These are phyloP conservation scores for Boletus calvinii DNA, from an alignment of 1,284 basidiomycete genomes.

Conservation along the genomic window DNA sequence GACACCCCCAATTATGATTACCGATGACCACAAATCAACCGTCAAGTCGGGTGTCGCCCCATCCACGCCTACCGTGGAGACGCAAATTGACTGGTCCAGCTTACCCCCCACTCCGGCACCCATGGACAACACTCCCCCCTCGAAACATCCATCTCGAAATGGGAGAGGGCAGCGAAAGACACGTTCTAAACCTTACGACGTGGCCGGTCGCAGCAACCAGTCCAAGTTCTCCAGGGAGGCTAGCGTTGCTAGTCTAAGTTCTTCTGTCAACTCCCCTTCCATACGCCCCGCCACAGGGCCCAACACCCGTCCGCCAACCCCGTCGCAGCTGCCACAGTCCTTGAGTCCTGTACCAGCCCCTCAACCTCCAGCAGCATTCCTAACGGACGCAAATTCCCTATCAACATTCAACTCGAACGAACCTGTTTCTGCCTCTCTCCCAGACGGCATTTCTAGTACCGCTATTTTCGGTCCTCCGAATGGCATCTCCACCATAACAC, in stretches of 20 bases:
- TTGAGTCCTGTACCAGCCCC: slow-evolving; percentile 13
- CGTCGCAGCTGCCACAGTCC: slow-evolving; percentile 28
- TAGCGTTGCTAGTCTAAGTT: slow-evolving; percentile 51
- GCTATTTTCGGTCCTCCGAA: slow-evolving; percentile 18
- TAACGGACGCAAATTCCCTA: slow-evolving; percentile 9
- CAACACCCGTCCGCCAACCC: slow-evolving; percentile 51
- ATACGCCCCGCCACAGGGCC: slow-evolving; percentile 36
- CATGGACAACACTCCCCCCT: slow-evolving; percentile 37
- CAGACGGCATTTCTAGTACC: slow-evolving; percentile 5
- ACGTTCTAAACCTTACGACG: slow-evolving; percentile 62
- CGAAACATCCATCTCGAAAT: slow-evolving; percentile 44
- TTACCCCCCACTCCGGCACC: slow-evolving; percentile 25
- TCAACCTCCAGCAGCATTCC: slow-evolving; percentile 11
- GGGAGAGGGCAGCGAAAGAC: slow-evolving; percentile 37
- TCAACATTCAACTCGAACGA: slow-evolving; percentile 11
- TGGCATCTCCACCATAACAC: slow-evolving; percentile 14
- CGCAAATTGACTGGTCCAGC: slow-evolving; percentile 49
- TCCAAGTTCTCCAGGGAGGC: slow-evolving; percentile 45
- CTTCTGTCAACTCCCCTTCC: slow-evolving; percentile 46
- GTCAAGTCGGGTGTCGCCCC: slow-evolving; percentile 33
- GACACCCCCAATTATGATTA: slow-evolving; percentile 96
- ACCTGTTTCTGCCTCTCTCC: slow-evolving; percentile 13
- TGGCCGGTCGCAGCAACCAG: slow-evolving; percentile 42
- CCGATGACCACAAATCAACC: slow-evolving; percentile 95
- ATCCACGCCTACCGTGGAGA: slow-evolving; percentile 23